Conservation (phyloP, 108 stramenopile genomes). For the Asterionellopsis glacialis region DNA sequence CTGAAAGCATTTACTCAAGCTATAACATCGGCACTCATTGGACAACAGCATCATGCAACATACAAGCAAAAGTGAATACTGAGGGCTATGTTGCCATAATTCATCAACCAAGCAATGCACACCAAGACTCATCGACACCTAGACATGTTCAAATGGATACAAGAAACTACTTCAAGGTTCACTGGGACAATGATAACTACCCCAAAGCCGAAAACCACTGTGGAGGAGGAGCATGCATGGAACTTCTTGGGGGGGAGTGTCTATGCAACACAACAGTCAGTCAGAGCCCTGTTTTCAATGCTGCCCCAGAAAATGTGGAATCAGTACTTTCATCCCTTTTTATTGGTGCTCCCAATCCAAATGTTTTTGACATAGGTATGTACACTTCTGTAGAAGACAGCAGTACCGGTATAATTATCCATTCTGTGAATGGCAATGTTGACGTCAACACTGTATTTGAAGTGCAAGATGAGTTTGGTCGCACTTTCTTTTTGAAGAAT, state of each 20-base stretch:
- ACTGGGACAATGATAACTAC: conserved; percentile 8
- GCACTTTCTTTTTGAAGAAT: conserved; percentile 40
- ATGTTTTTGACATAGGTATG: neutral
- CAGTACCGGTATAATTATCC: conserved; percentile 18
- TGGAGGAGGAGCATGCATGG: too few species aligned
- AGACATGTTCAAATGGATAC: conserved; percentile 11
- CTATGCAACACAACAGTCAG: conserved; percentile 38
- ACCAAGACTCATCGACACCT: neutral
- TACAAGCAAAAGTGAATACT: conserved; percentile 47
- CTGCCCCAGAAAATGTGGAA: neutral
- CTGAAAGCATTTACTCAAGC: too few species aligned
- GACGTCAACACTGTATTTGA: conserved; percentile 48
- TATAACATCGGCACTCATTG: conserved; percentile 15
- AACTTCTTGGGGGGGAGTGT: conserved; percentile 12
- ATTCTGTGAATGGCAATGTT: conserved; percentile 21
- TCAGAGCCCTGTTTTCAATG: conserved; percentile 34
- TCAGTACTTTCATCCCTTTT: conserved; percentile 23
- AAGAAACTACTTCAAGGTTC: conserved; percentile 30
- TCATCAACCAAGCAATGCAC: conserved; percentile 33
- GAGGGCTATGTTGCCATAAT: conserved; percentile 56
- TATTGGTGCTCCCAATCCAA: conserved; percentile 32
- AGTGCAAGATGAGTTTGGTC: conserved; percentile 32
- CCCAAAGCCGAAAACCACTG: neutral
- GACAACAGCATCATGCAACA: conserved; percentile 35
- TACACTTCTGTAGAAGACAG: neutral